Base-by-base conservation (phyloP, 345 rosid genomes). In the Crucihimalaya himalaica region DNA sequence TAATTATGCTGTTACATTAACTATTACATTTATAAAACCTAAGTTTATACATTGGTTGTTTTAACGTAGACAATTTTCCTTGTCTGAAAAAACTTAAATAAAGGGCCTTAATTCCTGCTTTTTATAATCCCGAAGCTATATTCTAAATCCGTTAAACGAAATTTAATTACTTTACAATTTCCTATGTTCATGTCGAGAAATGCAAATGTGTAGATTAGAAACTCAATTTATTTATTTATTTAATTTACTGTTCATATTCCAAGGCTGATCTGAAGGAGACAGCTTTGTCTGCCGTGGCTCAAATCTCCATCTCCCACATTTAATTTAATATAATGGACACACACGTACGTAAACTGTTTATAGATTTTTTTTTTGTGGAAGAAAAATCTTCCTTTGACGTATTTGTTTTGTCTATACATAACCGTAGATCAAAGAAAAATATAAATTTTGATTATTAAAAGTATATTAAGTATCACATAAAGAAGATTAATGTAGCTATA, bases 181-280 rank as follows among this genome's bases (percentile, higher is more conserved):
- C 67, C 80, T 64, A 77, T 55, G 60, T 28, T 77, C 72, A 47
- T 70, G 67, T 77, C 80, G 80, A 77, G 21, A 70, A 46, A 56
- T 63, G 61, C 15, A 76, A 52, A 63, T 70, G 16, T 62, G 56
- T 76, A 76, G 31, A 68, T 11, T 69, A 47, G 59, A 45, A 63
- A 56, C 51, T 68, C 37, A 25, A 16, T 45, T 39, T 37, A 60
- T 31, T 40, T 47, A 67, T 23, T 61, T 43, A 63, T 55, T 65
- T 43, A 63, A 47, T 65, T 7, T 23, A 57, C 67, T 50, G 63
- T 71, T 77, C 76, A 64, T 55, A 71, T 71, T 65, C 68, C 80
- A 77, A 77, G 80, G 80, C 76, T 71, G 80, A 63, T 77, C 72
- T 71, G 72, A 77, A 71, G 72, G 68, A 77, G 80, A 71, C 80